Conservation (phyloP, 2,329 filamentous ascomycete species). For the Verticillium nubilum region DNA sequence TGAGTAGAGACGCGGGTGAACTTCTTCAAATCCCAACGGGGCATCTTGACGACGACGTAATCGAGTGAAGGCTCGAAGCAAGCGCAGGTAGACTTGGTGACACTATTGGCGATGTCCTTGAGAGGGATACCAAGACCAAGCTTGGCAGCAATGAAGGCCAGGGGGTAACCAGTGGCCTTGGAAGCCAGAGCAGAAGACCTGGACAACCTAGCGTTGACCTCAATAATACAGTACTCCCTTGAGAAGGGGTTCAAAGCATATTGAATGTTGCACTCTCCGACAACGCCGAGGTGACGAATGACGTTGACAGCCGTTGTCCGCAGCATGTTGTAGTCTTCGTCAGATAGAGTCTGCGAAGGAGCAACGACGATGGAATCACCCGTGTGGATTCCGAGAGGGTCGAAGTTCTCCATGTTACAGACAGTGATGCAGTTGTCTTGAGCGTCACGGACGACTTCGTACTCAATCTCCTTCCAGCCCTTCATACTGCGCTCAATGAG, state of each 20-base stretch:
- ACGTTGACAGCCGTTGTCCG: conserved; percentile 95
- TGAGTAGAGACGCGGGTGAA: conserved; percentile 95
- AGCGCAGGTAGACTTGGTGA: conserved; percentile 91
- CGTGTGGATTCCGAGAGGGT: conserved; percentile 95
- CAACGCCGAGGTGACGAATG: conserved; percentile 92
- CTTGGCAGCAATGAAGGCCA: conserved; percentile 96
- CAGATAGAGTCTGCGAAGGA: conserved; percentile 91
- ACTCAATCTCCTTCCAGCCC: conserved; percentile 99
- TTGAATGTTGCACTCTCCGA: conserved; percentile 98
- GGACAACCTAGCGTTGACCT: conserved; percentile 95
- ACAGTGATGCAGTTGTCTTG: conserved; percentile 99
- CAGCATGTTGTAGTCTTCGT: conserved; percentile 99
- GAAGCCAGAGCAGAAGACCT: conserved; percentile 93
- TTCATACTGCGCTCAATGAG: conserved; percentile 99
- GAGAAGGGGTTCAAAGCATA: conserved; percentile 96
- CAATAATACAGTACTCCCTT: conserved; percentile 96
- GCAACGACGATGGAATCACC: conserved; percentile 98
- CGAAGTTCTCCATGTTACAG: conserved; percentile 99
- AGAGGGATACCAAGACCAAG: conserved; percentile 89
- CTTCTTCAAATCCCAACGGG: conserved; percentile 98
- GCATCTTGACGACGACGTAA: conserved; percentile 98
- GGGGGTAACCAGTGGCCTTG: conserved; percentile 92
- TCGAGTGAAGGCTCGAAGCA: conserved; percentile 98
- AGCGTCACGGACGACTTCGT: conserved; percentile 93
- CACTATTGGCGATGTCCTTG: conserved; percentile 93